These are phyloP conservation scores for Fusarium beomiforme DNA, from an alignment of 2,329 filamentous ascomycete species.

Conservation along the genomic window DNA sequence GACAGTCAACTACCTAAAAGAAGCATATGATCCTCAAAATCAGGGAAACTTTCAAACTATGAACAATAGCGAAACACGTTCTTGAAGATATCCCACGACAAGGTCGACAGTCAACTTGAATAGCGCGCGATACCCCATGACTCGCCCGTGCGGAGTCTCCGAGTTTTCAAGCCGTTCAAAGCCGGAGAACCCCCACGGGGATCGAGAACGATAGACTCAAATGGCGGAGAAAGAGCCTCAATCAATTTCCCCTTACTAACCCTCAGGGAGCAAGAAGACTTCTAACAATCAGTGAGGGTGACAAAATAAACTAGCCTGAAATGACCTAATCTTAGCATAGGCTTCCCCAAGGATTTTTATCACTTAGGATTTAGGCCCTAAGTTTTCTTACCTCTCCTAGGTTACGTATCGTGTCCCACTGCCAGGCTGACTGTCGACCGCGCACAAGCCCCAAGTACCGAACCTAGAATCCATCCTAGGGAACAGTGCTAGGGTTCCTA, in stretches of 20 bases:
- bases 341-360: no score
- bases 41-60: neutral
- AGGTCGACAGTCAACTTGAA: slow-evolving; percentile 16
- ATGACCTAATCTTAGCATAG: no score
- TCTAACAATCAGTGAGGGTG: no score
- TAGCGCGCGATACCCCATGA: neutral
- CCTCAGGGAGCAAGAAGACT: no score
- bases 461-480: neutral
- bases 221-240: slow-evolving; percentile 8
- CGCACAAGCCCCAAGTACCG: neutral
- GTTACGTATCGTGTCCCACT: neutral
- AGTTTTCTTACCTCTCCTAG: no score
- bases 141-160: neutral
- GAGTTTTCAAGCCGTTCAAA: neutral
- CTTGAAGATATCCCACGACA: neutral
- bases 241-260: neutral
- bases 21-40: neutral
- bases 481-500: neutral
- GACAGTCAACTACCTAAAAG: slow-evolving; percentile 11
- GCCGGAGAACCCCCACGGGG: slow-evolving; percentile 1
- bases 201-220: neutral
- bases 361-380: no score
- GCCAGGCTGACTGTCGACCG: slow-evolving; percentile 10
- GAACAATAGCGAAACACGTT: neutral
- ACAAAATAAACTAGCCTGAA: no score